Base-by-base conservation (phyloP, 441 rosid genomes). In the Erodium trifolium region DNA sequence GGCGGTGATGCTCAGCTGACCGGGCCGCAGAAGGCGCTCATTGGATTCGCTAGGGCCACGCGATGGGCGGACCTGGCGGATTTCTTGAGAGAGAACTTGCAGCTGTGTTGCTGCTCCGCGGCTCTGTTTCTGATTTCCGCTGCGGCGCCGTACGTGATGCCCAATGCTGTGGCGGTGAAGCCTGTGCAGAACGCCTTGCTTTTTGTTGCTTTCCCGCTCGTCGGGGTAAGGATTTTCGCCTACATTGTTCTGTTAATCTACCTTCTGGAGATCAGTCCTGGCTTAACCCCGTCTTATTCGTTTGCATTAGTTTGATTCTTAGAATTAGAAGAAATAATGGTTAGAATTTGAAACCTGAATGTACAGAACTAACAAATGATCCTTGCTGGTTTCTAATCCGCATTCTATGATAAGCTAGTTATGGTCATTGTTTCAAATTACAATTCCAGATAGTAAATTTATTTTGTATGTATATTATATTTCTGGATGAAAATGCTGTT, bases 161-260 rank as follows among this genome's bases (percentile, higher is more conserved):
- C 97, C 2, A 34, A 34, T 34, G 0, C 1, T 0, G 4, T 5
- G 5, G 73, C 74, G 31, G 81, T 81, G 71, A 88, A 80, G 75
- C 83, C 88, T 67, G 70, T 88, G 18, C 95, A 87, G 68, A 84
- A 84, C 37, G 81, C 90, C 1, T 79, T 88, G 71, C 76, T 90
- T 73, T 68, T 82, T 47, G 35, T 87, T 27, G 95, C 85, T 65
- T 92, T 92, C 74, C 96, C 95, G 55, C 88, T 90, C 4, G 98
- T 88, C 16, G 96, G 96, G 79, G 96, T 88, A 82, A 75, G 37
- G 74, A 13, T 12, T 71, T 60, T 0, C 35, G 67, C 18, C 19
- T 37, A 9, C n/a, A 35, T n/a, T 27, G 39, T 3, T n/a, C 37
- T 23, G 0, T 7, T 17, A 16, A 34, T 19, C 14, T 31, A 5